phyloP scores from a whole-genome alignment of 1,284 basidiomycete genomes.

The Melampsora americana region DNA sequence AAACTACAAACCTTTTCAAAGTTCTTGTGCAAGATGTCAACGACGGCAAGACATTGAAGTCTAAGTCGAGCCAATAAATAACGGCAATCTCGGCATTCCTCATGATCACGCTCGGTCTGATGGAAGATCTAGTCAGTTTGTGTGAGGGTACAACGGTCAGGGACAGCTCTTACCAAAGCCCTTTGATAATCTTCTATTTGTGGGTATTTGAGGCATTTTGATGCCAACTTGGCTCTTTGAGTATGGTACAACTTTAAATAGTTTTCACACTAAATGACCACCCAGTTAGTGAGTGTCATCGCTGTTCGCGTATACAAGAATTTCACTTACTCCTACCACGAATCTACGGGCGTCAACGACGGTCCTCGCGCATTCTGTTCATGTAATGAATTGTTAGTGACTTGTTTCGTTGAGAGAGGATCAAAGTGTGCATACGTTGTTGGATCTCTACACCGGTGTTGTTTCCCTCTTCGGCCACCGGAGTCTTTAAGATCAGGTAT shows the following conservation, averaged over 20 bases:
- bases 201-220: conserved; percentile 42
- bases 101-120: conserved; percentile 41
- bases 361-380: conserved; percentile 36
- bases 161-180: conserved; percentile 22
- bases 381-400: not conserved
- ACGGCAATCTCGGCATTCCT: conserved; percentile 41
- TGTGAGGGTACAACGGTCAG: not conserved
- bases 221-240: conserved; percentile 43
- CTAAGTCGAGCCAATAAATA: conserved; percentile 27
- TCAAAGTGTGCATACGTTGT: conserved; percentile 24
- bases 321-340: conserved; percentile 35
- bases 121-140: not conserved
- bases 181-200: conserved; percentile 42
- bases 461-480: conserved; percentile 40
- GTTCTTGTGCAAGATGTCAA: conserved; percentile 42
- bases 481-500: conserved; percentile 43
- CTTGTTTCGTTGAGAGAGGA: not conserved
- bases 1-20: conserved; percentile 27
- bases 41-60: conserved; percentile 40
- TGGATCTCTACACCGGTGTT: conserved; percentile 44
- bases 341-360: conserved; percentile 39
- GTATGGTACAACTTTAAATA: conserved; percentile 43
- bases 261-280: conserved; percentile 22
- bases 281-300: not conserved
- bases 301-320: no score